Conservation (phyloP, 306 rosid species). For the Datisca glomerata region DNA sequence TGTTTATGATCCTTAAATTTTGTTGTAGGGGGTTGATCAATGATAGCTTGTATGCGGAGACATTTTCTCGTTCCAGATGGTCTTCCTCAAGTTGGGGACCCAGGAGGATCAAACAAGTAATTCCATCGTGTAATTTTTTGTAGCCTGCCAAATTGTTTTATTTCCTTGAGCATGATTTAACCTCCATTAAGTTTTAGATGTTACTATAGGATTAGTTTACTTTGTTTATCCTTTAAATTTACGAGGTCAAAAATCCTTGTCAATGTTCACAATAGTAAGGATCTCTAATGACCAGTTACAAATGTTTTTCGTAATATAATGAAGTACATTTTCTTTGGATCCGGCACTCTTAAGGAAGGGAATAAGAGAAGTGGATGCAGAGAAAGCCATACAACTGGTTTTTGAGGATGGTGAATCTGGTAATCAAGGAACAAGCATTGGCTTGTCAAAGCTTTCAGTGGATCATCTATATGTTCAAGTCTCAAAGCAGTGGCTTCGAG, state of each 20-base stretch:
- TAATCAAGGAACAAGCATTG: constrained; percentile 14
- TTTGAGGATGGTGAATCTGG: constrained; percentile 22
- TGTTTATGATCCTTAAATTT: constrained; percentile 5
- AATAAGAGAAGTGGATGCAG: constrained; percentile 54
- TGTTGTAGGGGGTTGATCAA: constrained; percentile 70
- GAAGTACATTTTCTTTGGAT: too few relatives aligned
- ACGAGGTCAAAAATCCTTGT: too few relatives aligned
- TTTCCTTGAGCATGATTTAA: background rate
- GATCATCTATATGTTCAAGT: constrained; percentile 61
- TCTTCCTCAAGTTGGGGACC: constrained; percentile 94
- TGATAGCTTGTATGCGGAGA: constrained; percentile 40
- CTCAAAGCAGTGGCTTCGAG: constrained; percentile 77
- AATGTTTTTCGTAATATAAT: too few relatives aligned
- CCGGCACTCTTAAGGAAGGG: constrained; percentile 85
- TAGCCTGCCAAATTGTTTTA: background rate
- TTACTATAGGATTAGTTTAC: too few relatives aligned
- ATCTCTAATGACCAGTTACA: too few relatives aligned
- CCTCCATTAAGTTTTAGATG: background rate
- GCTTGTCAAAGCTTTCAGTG: constrained; percentile 36
- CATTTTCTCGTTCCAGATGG: constrained; percentile 81
- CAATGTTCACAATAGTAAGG: too few relatives aligned
- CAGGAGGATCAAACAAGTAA: constrained; percentile 64
- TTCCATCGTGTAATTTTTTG: constrained; percentile 1
- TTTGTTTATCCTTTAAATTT: too few relatives aligned
- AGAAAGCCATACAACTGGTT: constrained; percentile 65